Percentiles rank a stretch among this genome's conserved stretches.
phyloP scores from a whole-genome alignment of 2,329 filamentous ascomycete species.

The Neodidymelliopsis sp. region DNA sequence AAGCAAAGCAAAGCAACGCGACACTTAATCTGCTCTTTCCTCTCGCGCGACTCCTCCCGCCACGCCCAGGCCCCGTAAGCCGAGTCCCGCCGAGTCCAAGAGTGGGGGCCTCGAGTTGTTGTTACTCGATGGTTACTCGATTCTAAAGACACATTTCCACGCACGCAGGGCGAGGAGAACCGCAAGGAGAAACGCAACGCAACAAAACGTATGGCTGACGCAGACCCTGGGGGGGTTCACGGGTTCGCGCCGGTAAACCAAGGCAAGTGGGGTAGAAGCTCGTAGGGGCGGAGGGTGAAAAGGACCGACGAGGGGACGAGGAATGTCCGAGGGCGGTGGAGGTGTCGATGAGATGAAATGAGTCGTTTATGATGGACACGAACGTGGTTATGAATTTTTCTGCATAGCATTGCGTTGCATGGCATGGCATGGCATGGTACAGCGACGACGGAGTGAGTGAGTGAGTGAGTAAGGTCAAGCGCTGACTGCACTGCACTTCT shows the following conservation, averaged over 20 bases:
- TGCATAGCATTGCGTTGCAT: background rate
- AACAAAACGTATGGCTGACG: too few species aligned
- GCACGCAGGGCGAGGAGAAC: constrained; percentile 9
- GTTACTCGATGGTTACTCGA: constrained; percentile 17
- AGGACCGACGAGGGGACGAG: background rate
- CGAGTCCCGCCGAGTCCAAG: constrained; percentile 8
- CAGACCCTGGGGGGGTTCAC: constrained; percentile 2
- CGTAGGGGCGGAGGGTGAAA: too few species aligned
- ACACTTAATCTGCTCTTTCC: background rate
- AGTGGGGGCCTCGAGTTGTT: constrained; percentile 7
- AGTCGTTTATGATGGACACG: background rate
- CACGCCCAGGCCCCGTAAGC: background rate
- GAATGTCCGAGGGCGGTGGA: background rate
- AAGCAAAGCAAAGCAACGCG: too few species aligned
- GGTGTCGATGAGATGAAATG: background rate
- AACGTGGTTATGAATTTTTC: background rate
- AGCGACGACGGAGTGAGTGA: constrained; percentile 1
- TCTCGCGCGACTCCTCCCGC: background rate
- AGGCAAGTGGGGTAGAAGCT: background rate
- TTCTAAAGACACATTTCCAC: constrained; percentile 12
- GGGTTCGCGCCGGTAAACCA: background rate
- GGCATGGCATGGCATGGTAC: background rate
- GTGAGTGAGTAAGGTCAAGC: constrained; percentile 10
- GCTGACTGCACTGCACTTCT: constrained; percentile 7
- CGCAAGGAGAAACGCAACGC: too few species aligned